phyloP scores from a whole-genome alignment of 495 filamentous ascomycete species.

The Aspergillus cavernicola region DNA sequence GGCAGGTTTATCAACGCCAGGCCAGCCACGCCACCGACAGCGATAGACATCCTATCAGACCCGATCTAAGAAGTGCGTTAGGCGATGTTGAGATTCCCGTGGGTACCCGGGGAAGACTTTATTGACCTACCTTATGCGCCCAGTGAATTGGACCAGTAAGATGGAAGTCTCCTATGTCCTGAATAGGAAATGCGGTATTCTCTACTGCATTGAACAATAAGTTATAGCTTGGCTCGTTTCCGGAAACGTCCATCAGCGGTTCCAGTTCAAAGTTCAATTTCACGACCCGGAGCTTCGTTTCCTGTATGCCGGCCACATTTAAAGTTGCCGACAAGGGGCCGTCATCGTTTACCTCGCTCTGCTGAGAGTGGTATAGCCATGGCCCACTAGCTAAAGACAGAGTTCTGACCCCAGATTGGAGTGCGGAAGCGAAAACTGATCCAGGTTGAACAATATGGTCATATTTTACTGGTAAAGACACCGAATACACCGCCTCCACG shows the following conservation, averaged over 20 bases:
- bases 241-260: slow-evolving; percentile 6
- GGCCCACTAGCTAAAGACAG: slow-evolving; percentile 35
- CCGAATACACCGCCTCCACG: slow-evolving; percentile 24
- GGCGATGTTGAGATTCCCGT: background rate
- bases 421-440: slow-evolving; percentile 28
- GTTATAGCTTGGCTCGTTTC: background rate
- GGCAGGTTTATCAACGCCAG: slow-evolving; percentile 25
- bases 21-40: slow-evolving; percentile 21
- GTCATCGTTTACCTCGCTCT: background rate
- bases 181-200: slow-evolving; percentile 11
- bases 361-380: slow-evolving; percentile 23
- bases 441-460: slow-evolving; percentile 17
- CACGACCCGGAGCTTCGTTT: slow-evolving; percentile 28
- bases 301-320: slow-evolving; percentile 29
- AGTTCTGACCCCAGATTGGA: slow-evolving; percentile 22
- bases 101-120: background rate
- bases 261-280: slow-evolving; percentile 22
- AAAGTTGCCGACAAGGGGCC: slow-evolving; percentile 15
- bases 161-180: slow-evolving; percentile 12
- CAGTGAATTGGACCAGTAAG: slow-evolving; percentile 37
- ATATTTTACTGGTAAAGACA: slow-evolving; percentile 14
- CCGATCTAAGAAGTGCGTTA: slow-evolving; percentile 17
- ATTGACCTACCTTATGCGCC: slow-evolving; percentile 29
- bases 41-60: slow-evolving; percentile 17
- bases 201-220: slow-evolving; percentile 12